phyloP scores from a whole-genome alignment of 306 rosid genomes.

The Acacia crassicarpa region DNA sequence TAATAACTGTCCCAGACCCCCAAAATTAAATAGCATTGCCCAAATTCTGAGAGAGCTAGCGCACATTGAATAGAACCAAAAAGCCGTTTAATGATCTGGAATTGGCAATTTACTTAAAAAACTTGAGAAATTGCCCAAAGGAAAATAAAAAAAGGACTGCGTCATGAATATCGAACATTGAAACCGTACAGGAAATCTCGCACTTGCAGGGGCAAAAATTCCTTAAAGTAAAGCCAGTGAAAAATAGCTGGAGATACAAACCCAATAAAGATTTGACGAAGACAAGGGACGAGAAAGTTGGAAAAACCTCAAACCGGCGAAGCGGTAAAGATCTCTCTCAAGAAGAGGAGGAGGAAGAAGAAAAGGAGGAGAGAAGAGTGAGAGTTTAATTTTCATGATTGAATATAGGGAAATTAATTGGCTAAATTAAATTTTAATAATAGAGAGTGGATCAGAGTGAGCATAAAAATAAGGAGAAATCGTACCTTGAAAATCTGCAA shows the following conservation, averaged over 20 bases:
- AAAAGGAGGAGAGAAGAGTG: slow-evolving; percentile 1
- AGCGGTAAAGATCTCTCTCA: slow-evolving; percentile 24
- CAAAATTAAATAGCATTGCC: neutral
- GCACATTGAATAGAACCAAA: slow-evolving; percentile 24
- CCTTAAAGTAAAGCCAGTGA: slow-evolving; percentile 22
- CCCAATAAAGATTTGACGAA: slow-evolving; percentile 27
- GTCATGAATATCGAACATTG: slow-evolving; percentile 35
- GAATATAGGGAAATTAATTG: neutral
- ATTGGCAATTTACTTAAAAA: slow-evolving; percentile 30
- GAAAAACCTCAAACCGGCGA: slow-evolving; percentile 21
- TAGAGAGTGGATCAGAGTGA: neutral
- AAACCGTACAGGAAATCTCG: slow-evolving; percentile 39
- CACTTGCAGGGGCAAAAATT: slow-evolving; percentile 34
- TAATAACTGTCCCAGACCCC: slow-evolving; percentile 19
- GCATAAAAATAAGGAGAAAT: neutral
- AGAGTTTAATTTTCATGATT: neutral
- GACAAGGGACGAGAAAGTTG: neutral
- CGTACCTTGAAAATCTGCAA: slow-evolving; percentile 90
- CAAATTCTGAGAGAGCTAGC: slow-evolving; percentile 25
- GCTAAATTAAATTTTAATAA: neutral
- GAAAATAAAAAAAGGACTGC: slow-evolving; percentile 16
- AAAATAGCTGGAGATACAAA: slow-evolving; percentile 24
- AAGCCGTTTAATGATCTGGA: slow-evolving; percentile 25
- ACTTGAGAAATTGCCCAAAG: slow-evolving; percentile 22
- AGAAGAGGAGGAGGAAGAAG: neutral